These are phyloP conservation scores for Schizochytrium sp. DNA, from an alignment of 108 stramenopile genomes.

Conservation along the genomic window DNA sequence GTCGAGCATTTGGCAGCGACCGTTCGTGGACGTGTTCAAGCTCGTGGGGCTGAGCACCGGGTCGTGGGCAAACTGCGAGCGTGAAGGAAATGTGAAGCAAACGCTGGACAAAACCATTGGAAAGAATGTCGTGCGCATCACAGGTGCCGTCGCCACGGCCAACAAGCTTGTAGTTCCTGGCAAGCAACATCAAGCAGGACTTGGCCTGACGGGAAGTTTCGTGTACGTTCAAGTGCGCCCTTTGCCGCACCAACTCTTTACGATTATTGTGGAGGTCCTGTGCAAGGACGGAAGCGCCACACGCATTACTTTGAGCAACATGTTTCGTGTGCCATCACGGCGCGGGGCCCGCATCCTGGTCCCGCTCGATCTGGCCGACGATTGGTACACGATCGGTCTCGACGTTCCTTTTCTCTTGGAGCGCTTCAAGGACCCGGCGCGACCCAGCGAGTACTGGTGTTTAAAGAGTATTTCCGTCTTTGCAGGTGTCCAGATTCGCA, in stretches of 20 bases:
- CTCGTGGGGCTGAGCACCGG: not conserved
- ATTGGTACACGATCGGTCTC: not conserved
- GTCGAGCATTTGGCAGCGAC: not conserved
- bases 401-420: not conserved
- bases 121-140: not conserved
- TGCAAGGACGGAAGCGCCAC: not conserved
- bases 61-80: not conserved
- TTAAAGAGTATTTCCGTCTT: not conserved
- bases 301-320: not conserved
- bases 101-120: not conserved
- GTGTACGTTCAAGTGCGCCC: not conserved
- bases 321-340: not conserved
- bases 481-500: not conserved
- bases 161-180: not conserved
- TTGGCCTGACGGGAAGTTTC: not conserved
- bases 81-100: not conserved
- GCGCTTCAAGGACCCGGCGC: not conserved
- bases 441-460: not conserved
- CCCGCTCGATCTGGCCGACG: not conserved
- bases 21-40: constrained; percentile 10
- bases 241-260: not conserved
- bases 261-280: not conserved
- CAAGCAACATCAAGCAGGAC: not conserved
- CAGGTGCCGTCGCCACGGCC: not conserved
- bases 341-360: not conserved